These are phyloP conservation scores for Schizothecium vesticola DNA, from an alignment of 495 filamentous ascomycete species.

Conservation along the genomic window DNA sequence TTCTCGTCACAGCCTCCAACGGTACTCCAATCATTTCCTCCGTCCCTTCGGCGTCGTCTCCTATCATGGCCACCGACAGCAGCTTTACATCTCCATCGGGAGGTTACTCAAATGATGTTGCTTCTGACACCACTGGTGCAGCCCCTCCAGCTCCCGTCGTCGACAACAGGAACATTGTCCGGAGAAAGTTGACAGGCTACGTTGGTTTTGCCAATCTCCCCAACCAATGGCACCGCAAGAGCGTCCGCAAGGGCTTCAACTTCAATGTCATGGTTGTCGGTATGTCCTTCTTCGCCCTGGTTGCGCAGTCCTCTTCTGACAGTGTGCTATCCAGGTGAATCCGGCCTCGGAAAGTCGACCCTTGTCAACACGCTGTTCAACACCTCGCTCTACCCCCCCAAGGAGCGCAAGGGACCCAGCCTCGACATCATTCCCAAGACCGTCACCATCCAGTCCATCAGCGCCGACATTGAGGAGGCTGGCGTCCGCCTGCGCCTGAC, in stretches of 20 bases:
- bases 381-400: slow-evolving; percentile 96
- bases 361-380: slow-evolving; percentile 99
- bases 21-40: slow-evolving; percentile 32
- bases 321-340: slow-evolving; percentile 67
- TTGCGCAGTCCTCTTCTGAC: not conserved
- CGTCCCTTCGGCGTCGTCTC: slow-evolving; percentile 26
- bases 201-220: slow-evolving; percentile 98
- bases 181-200: slow-evolving; percentile 95
- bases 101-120: slow-evolving; percentile 53
- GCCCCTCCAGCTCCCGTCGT: slow-evolving; percentile 63
- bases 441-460: slow-evolving; percentile 96
- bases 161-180: slow-evolving; percentile 95
- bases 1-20: slow-evolving; percentile 42
- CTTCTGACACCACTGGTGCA: slow-evolving; percentile 71
- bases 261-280: slow-evolving; percentile 99
- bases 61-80: slow-evolving; percentile 34
- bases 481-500: slow-evolving; percentile 95
- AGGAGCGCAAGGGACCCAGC: slow-evolving; percentile 93
- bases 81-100: slow-evolving; percentile 43
- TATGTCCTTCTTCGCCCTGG: slow-evolving; percentile 39
- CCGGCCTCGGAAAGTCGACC: slow-evolving; percentile 96
- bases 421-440: slow-evolving; percentile 99
- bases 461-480: slow-evolving; percentile 98
- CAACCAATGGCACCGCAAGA: slow-evolving; percentile 99
- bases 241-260: slow-evolving; percentile 99